Base-by-base conservation (phyloP, 768 basidiomycete genomes). In the Clitopilus hobsonii region DNA sequence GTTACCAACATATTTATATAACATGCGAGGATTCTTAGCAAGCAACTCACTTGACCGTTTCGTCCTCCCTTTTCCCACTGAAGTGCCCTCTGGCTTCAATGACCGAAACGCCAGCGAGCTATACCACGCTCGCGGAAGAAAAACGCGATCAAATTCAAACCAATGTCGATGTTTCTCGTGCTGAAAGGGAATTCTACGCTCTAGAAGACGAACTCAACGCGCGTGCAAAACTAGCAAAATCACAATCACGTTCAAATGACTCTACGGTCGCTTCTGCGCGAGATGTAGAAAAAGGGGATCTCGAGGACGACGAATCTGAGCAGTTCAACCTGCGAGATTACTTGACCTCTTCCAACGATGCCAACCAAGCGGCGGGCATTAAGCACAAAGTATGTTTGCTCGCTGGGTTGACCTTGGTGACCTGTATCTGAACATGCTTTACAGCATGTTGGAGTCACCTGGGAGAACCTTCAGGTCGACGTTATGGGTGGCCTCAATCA, bases 381-480 rank as follows among this genome's bases (percentile, higher is more conserved):
- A 80, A 79, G 56, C 83, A 85, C 61, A 90, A 90, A 63, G 78
- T 74, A 26, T 14, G 67, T 54, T 38, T 55, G n/a, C 41, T 45
- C 41, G 24, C n/a, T 53, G 38, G 13, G 54, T 1, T 16, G 25
- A 10, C 50, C 38, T 55, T 14, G 20, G 8, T 36, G n/a, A 29
- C 45, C 38, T n/a, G n/a, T n/a, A n/a, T n/a, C 23, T 53, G 23
- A 41, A 18, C 38, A 8, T 30, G 16, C 53, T 14, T 16, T 5
- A 13, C 53, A 80, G 76, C 84, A 86, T 56, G 86, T 90, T 7
- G 87, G 87, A 27, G 83, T 91, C 23, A 81, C 82, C 23, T 91
- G 89, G 89, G 79, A 87, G 52, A 74, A 85, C 59, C 71, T 91
- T 0, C 72, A 82, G 55, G 88, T 89, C 29, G 72, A 81, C 6